Evolutionary conservation across 768 basidiomycete genomes (phyloP).

Genomic region (Floccularia luteovirens): DNA sequence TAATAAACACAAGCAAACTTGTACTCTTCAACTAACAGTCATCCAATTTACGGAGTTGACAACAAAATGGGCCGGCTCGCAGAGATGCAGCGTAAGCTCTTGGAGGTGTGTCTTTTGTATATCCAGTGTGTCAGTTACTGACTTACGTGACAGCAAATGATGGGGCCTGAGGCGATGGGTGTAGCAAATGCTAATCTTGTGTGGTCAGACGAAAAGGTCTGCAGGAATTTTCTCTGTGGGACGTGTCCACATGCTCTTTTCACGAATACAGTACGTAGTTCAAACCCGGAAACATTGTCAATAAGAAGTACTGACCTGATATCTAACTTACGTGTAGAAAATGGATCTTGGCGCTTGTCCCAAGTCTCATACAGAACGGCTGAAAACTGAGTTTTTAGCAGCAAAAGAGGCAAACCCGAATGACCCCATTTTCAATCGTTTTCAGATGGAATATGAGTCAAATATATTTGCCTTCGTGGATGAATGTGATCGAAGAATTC

Average conservation of each 20-base stretch:
- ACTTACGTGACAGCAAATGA: slow-evolving; percentile 92
- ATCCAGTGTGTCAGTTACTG: no score
- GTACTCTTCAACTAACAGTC: slow-evolving; percentile 11
- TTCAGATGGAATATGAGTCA: slow-evolving; percentile 93
- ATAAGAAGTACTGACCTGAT: slow-evolving; percentile 3
- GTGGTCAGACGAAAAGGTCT: slow-evolving; percentile 96
- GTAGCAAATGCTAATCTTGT: slow-evolving; percentile 86
- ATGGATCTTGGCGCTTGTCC: slow-evolving; percentile 99
- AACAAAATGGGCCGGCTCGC: slow-evolving; percentile 85
- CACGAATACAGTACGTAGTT: slow-evolving; percentile 83
- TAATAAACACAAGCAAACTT: slow-evolving; percentile 11
- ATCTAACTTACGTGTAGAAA: slow-evolving; percentile 52
- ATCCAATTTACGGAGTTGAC: slow-evolving; percentile 6
- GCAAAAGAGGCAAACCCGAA: slow-evolving; percentile 69
- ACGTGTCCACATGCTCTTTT: slow-evolving; percentile 98
- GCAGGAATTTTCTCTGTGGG: slow-evolving; percentile 95
- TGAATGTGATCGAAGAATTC: slow-evolving; percentile 95
- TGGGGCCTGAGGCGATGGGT: slow-evolving; percentile 99
- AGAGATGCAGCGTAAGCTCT: slow-evolving; percentile 96
- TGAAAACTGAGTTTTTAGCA: slow-evolving; percentile 84
- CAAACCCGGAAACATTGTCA: slow-evolving; percentile 3
- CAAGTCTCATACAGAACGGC: slow-evolving; percentile 89
- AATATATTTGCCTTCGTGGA: slow-evolving; percentile 96
- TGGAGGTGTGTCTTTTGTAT: slow-evolving; percentile 31
- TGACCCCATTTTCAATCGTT: slow-evolving; percentile 77